Conservation (phyloP, 2,329 filamentous ascomycete species). For the Colletotrichum liaoningense region DNA sequence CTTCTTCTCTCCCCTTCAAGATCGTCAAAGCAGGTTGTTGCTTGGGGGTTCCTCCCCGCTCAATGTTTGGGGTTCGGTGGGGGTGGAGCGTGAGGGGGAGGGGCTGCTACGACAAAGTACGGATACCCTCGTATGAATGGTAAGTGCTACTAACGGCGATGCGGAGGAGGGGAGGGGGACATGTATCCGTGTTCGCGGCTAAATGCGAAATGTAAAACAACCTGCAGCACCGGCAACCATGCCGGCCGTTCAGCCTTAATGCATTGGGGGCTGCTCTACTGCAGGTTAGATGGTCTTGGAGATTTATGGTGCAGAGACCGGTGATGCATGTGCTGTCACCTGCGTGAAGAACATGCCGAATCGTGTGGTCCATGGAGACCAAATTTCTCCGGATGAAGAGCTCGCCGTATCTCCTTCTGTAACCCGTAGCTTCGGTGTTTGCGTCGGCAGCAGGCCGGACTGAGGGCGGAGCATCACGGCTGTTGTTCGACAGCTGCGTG, state of each 20-base stretch:
- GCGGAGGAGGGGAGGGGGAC: not conserved
- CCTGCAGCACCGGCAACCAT: not conserved
- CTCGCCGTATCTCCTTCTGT: not conserved
- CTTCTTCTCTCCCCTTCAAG: not conserved
- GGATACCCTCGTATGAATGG: not conserved
- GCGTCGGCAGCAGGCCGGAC: not conserved
- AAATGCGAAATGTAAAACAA: conserved; percentile 19
- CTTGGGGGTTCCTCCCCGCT: not conserved
- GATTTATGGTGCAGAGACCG: not conserved
- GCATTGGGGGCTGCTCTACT: not conserved
- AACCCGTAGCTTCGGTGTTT: not conserved
- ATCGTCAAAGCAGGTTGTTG: conserved; percentile 12
- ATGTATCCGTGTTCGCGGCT: conserved; percentile 13
- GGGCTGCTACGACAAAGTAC: not conserved
- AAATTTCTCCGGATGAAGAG: not conserved
- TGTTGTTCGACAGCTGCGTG: accelerated
- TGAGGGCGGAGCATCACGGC: too few relatives aligned
- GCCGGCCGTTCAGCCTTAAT: conserved; percentile 2
- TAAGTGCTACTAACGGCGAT: not conserved
- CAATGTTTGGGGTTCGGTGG: conserved; percentile 22
- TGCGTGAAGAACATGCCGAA: not conserved
- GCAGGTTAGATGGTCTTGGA: not conserved
- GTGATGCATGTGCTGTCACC: not conserved
- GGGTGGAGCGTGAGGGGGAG: conserved; percentile 16
- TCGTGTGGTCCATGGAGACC: not conserved